Evolutionary conservation across 208 protist species (phyloP).

Genomic region (Trichomonas tenax): DNA sequence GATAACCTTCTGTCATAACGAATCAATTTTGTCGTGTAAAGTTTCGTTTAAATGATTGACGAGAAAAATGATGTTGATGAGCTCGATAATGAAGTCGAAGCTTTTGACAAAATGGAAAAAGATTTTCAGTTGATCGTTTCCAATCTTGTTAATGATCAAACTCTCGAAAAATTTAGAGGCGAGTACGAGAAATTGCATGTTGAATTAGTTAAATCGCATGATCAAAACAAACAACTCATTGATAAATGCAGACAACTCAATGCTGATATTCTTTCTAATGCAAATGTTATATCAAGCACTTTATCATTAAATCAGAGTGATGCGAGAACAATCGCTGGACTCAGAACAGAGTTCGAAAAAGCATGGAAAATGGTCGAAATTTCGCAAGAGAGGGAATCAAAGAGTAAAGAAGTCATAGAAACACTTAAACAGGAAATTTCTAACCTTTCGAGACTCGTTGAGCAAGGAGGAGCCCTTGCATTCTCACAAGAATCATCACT

Average conservation of each 20-base stretch:
- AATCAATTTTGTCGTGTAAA: not conserved
- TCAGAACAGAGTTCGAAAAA: conserved; percentile 57
- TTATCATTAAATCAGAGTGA: conserved; percentile 81
- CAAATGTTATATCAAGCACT: conserved; percentile 74
- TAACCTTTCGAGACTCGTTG: conserved; percentile 68
- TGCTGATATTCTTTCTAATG: conserved; percentile 72
- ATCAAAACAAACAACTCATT: conserved; percentile 81
- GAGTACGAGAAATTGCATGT: conserved; percentile 92
- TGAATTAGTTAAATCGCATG: conserved; percentile 77
- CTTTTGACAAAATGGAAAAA: not conserved
- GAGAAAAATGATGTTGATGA: not conserved
- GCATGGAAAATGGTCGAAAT: conserved; percentile 87
- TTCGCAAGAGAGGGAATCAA: conserved; percentile 82
- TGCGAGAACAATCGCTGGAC: conserved; percentile 66
- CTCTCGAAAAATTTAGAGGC: conserved; percentile 73
- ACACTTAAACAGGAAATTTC: conserved; percentile 72
- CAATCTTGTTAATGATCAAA: not conserved
- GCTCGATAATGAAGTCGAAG: not conserved
- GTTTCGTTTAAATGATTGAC: not conserved
- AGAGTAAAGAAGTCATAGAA: conserved; percentile 73
- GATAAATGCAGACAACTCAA: conserved; percentile 72
- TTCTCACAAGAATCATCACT: conserved; percentile 75
- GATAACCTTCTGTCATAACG: too few relatives aligned
- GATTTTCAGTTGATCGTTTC: not conserved
- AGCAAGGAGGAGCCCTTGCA: conserved; percentile 66